phyloP scores from a whole-genome alignment of 2,329 filamentous ascomycete genomes.

The Lasiodiplodia sp. region DNA sequence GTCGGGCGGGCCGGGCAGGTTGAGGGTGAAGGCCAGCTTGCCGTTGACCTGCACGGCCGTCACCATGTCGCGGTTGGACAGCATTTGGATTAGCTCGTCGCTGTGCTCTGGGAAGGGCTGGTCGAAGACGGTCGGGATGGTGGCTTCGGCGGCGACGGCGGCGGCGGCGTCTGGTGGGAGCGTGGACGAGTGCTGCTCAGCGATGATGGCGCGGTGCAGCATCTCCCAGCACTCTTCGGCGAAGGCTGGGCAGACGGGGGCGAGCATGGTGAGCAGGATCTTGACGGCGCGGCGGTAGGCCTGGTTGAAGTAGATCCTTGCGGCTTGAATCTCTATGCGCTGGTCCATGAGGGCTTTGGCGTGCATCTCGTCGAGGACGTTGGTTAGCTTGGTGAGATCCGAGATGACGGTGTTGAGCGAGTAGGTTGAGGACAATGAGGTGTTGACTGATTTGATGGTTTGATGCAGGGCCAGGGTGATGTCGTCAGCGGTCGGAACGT shows the following conservation, averaged over 20 bases:
- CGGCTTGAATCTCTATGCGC: slow-evolving; percentile 47
- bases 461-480: slow-evolving; percentile 73
- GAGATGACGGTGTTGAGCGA: slow-evolving; percentile 84
- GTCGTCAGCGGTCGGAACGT: slow-evolving; percentile 48
- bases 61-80: slow-evolving; percentile 59
- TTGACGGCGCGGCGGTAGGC: slow-evolving; percentile 41
- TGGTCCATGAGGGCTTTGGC: slow-evolving; percentile 48
- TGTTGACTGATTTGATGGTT: slow-evolving; percentile 71
- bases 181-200: slow-evolving; percentile 30
- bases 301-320: slow-evolving; percentile 57
- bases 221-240: slow-evolving; percentile 81
- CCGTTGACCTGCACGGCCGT: slow-evolving; percentile 82
- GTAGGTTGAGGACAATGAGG: slow-evolving; percentile 74
- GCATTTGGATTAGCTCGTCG: slow-evolving; percentile 58
- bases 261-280: slow-evolving; percentile 73
- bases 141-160: slow-evolving; percentile 24
- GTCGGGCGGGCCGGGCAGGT: slow-evolving; percentile 35
- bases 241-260: slow-evolving; percentile 81
- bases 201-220: slow-evolving; percentile 52
- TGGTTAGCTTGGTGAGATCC: slow-evolving; percentile 82
- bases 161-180: slow-evolving; percentile 26
- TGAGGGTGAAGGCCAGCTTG: slow-evolving; percentile 71
- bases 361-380: slow-evolving; percentile 53
- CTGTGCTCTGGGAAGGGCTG: slow-evolving; percentile 63
- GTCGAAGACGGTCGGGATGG: slow-evolving; percentile 50